These are phyloP conservation scores for Populus pruinosa DNA, from an alignment of 345 rosid genomes.

Conservation along the genomic window DNA sequence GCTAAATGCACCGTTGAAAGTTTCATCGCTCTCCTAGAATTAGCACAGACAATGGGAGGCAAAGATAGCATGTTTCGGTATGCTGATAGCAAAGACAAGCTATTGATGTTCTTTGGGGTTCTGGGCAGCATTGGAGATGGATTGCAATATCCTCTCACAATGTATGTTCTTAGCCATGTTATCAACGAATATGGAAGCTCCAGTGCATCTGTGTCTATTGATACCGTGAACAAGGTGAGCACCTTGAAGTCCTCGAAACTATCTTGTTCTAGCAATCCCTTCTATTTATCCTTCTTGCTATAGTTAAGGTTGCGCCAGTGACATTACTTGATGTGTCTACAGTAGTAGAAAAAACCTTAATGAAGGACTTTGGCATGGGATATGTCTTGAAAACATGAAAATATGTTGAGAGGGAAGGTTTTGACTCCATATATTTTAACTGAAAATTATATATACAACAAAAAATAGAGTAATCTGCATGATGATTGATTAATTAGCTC, in stretches of 20 bases:
- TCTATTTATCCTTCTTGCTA: neutral
- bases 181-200: slow-evolving; percentile 57
- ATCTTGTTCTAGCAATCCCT: neutral
- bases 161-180: slow-evolving; percentile 54
- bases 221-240: slow-evolving; percentile 48
- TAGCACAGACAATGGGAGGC: slow-evolving; percentile 30
- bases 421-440: no score
- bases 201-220: slow-evolving; percentile 20
- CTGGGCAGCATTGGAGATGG: slow-evolving; percentile 77
- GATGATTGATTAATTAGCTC: no score
- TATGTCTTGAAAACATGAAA: no score
- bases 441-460: no score
- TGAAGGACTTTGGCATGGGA: no score
- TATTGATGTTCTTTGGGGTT: slow-evolving; percentile 55
- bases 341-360: no score
- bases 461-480: no score
- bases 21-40: neutral
- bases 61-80: slow-evolving; percentile 52
- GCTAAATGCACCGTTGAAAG: neutral
- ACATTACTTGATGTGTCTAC: no score
- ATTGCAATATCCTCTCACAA: slow-evolving; percentile 50
- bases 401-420: no score
- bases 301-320: no score
- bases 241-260: neutral
- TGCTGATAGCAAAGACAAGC: slow-evolving; percentile 51